Conservation (phyloP, 2,329 filamentous ascomycete species). For the Phyllosticta citribraziliensis region DNA sequence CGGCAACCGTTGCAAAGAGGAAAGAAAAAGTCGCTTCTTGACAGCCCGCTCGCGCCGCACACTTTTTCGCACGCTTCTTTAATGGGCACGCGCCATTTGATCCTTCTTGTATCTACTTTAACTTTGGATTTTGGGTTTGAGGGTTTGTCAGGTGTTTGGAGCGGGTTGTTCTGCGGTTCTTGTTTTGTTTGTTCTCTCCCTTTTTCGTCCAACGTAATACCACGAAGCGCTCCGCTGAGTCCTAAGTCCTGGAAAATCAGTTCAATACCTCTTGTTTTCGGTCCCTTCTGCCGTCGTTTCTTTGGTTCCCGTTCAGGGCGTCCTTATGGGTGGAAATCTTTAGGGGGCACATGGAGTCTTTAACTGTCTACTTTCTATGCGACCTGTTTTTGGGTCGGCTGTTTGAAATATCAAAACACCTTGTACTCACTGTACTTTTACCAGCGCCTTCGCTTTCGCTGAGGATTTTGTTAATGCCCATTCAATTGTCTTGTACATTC, state of each 20-base stretch:
- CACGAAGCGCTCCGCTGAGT: neutral
- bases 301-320: neutral
- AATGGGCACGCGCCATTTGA: neutral
- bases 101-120: neutral
- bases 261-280: neutral
- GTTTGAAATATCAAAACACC: neutral
- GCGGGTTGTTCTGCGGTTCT: neutral
- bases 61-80: neutral
- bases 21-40: neutral
- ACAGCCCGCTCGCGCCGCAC: neutral
- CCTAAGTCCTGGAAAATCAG: neutral
- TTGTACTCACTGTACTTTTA: neutral
- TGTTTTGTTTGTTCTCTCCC: neutral
- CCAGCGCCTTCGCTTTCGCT: neutral
- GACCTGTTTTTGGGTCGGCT: neutral
- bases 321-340: neutral
- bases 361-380: neutral
- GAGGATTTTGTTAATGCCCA: neutral
- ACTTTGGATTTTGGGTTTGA: neutral
- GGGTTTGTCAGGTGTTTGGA: neutral
- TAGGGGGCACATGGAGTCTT: neutral
- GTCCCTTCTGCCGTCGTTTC: neutral
- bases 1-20: neutral
- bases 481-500: neutral
- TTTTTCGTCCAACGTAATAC: neutral